phyloP scores from a whole-genome alignment of 257 asterid genomes.

The Lavandula angustifolia region DNA sequence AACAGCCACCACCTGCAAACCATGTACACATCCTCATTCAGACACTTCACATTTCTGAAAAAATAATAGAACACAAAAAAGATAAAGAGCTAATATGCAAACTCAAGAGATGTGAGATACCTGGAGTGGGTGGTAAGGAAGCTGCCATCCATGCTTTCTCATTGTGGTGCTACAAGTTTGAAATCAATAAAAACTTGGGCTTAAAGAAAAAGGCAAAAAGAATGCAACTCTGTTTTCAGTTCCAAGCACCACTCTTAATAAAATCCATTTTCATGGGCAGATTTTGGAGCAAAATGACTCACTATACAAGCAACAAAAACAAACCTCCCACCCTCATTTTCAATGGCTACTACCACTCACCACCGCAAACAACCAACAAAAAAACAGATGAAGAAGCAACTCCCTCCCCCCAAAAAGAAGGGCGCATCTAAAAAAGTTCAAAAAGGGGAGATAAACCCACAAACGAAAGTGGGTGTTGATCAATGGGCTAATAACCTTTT shows the following conservation, averaged over 20 bases:
- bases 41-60: constrained; percentile 18
- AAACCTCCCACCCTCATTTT: constrained; percentile 56
- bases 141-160: constrained; percentile 99
- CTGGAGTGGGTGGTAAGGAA: constrained; percentile 99
- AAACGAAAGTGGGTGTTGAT: constrained; percentile 48
- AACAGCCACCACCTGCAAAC: constrained; percentile 93
- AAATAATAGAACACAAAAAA: neutral
- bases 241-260: constrained; percentile 29
- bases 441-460: constrained; percentile 33
- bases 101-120: constrained; percentile 35
- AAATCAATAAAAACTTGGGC: constrained; percentile 35
- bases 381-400: neutral
- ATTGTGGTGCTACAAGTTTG: constrained; percentile 45
- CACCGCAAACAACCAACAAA: constrained; percentile 17
- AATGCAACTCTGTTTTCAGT: constrained; percentile 32
- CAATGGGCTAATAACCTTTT: constrained; percentile 45
- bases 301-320: constrained; percentile 38
- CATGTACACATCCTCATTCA: constrained; percentile 27
- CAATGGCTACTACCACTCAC: constrained; percentile 24
- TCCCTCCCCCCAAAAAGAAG: constrained; percentile 12
- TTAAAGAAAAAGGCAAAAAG: constrained; percentile 15
- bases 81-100: neutral
- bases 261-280: constrained; percentile 50
- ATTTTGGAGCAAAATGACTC: constrained; percentile 42
- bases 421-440: constrained; percentile 25